These are phyloP conservation scores for Mollisiaceae sp. DNA, from an alignment of 2,329 filamentous ascomycete species.

Conservation along the genomic window DNA sequence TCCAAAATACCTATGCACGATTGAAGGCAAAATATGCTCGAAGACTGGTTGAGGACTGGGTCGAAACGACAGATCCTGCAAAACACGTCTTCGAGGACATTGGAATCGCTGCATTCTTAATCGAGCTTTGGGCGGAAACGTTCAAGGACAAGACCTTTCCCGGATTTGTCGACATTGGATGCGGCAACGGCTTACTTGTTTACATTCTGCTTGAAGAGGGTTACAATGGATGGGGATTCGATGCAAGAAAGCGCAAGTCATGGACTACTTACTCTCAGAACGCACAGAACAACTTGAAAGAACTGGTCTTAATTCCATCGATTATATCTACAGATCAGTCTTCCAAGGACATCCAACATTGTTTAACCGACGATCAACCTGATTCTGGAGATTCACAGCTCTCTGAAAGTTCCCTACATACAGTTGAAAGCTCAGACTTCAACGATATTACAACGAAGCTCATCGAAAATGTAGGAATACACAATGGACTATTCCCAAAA, in stretches of 20 bases:
- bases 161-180: slow-evolving; percentile 95
- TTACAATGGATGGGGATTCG: slow-evolving; percentile 87
- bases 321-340: slow-evolving; percentile 20
- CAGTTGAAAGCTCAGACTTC: neutral
- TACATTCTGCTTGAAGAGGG: slow-evolving; percentile 82
- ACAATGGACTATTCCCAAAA: slow-evolving; percentile 69
- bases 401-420: too few species aligned
- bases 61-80: slow-evolving; percentile 81
- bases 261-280: slow-evolving; percentile 73
- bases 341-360: too few species aligned
- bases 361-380: too few species aligned
- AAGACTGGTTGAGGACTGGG: slow-evolving; percentile 75
- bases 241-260: slow-evolving; percentile 83
- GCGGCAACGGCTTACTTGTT: slow-evolving; percentile 90
- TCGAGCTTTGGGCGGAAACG: slow-evolving; percentile 89
- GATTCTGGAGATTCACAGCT: too few species aligned
- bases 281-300: slow-evolving; percentile 56
- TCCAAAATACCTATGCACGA: slow-evolving; percentile 81
- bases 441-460: slow-evolving; percentile 19
- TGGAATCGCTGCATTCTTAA: slow-evolving; percentile 86
- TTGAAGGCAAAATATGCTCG: slow-evolving; percentile 83
- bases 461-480: slow-evolving; percentile 50
- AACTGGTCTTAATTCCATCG: slow-evolving; percentile 64
- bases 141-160: slow-evolving; percentile 70
- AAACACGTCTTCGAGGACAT: slow-evolving; percentile 98